These are phyloP conservation scores for Penicillium nucicola DNA, from an alignment of 495 filamentous ascomycete genomes.

Conservation along the genomic window DNA sequence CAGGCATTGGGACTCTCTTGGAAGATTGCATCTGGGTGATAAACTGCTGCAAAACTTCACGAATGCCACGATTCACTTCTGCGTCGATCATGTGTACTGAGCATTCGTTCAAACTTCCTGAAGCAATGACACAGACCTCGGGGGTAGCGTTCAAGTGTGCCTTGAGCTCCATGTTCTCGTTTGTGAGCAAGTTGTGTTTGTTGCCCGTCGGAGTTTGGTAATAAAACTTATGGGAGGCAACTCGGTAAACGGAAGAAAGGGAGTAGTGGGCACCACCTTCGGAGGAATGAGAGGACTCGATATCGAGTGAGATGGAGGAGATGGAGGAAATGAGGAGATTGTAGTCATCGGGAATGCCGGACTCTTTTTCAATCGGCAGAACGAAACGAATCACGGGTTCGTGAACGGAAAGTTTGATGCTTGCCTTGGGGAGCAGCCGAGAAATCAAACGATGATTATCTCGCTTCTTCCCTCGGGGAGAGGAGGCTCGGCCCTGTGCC, in stretches of 20 bases:
- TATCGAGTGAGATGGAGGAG: slow-evolving; percentile 85
- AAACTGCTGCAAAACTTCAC: slow-evolving; percentile 84
- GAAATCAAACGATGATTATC: slow-evolving; percentile 71
- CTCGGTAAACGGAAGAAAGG: slow-evolving; percentile 72
- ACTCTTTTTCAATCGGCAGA: slow-evolving; percentile 69
- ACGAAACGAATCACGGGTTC: slow-evolving; percentile 91
- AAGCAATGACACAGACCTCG: slow-evolving; percentile 76
- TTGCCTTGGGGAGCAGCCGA: slow-evolving; percentile 90
- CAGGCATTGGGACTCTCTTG: slow-evolving; percentile 51
- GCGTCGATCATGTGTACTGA: slow-evolving; percentile 84
- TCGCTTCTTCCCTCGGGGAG: slow-evolving; percentile 43
- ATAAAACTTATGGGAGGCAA: slow-evolving; percentile 88
- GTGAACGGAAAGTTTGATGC: slow-evolving; percentile 91
- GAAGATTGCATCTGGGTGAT: slow-evolving; percentile 60
- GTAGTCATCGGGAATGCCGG: slow-evolving; percentile 62
- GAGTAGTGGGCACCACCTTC: slow-evolving; percentile 84
- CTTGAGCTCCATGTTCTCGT: slow-evolving; percentile 82
- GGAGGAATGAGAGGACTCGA: slow-evolving; percentile 90
- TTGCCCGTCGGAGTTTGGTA: slow-evolving; percentile 83
- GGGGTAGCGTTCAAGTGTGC: slow-evolving; percentile 80
- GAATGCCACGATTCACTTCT: slow-evolving; percentile 88
- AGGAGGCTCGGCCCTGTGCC: slow-evolving; percentile 53
- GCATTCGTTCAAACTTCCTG: slow-evolving; percentile 79
- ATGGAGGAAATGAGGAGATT: slow-evolving; percentile 93
- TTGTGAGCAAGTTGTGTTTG: slow-evolving; percentile 81